Evolutionary conservation across 768 basidiomycete genomes (phyloP).

Genomic region (Artomyces pyxidatus): DNA sequence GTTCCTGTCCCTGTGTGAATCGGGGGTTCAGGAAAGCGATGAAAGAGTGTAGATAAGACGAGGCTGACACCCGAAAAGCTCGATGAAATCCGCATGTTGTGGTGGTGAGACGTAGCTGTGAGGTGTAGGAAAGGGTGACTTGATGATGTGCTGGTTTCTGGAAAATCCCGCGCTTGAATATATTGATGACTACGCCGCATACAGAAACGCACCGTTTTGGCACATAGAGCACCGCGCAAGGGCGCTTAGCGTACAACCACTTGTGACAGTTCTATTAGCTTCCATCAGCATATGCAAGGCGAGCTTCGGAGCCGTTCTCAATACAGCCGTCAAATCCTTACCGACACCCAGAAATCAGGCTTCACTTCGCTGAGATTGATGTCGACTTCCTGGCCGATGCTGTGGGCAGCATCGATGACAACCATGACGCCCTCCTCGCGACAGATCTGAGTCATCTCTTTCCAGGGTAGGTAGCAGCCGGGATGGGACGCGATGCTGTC

Average conservation of each 20-base stretch:
- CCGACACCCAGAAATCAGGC: conserved; percentile 78
- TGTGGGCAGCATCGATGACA: conserved; percentile 76
- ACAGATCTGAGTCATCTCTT: conserved; percentile 58
- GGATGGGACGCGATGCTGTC: conserved; percentile 61
- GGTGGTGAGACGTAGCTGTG: conserved; percentile 42
- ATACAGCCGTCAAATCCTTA: conserved; percentile 29
- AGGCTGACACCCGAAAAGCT: conserved; percentile 45
- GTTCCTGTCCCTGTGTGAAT: conserved; percentile 51
- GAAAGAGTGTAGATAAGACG: not conserved
- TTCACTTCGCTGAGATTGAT: conserved; percentile 45
- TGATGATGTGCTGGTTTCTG: conserved; percentile 60
- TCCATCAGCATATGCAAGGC: no score
- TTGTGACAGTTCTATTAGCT: conserved; percentile 73
- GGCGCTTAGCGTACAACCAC: conserved; percentile 70
- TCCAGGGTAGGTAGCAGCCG: conserved; percentile 61
- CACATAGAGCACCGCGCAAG: conserved; percentile 66
- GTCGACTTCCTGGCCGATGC: conserved; percentile 61
- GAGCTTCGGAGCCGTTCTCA: no score
- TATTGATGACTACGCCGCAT: no score
- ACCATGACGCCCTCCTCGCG: conserved; percentile 53
- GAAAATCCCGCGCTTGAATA: no score
- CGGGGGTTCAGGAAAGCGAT: not conserved
- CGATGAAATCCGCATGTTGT: conserved; percentile 31
- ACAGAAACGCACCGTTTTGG: conserved; percentile 41
- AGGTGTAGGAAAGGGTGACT: conserved; percentile 51